Evolutionary conservation across 2,329 filamentous ascomycete species (phyloP), one percentile per base, ranked within the genome.

Genomic region (Plectosphaerella plurivora): DNA sequence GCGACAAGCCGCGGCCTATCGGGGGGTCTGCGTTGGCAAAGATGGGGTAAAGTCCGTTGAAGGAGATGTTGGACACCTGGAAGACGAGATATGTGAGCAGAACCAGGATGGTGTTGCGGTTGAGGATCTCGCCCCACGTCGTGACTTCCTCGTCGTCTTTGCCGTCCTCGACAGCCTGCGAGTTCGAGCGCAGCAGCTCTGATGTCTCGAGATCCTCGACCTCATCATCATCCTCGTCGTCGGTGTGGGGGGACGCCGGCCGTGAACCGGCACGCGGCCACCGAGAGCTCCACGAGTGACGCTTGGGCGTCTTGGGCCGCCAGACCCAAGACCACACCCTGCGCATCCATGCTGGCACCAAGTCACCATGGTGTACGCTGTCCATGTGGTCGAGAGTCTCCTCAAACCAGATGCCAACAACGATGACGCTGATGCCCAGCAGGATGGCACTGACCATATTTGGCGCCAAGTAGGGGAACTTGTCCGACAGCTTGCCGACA

Each of bases 11-110:
- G 41, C 94, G 87, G 16, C 94, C 94, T 0, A 86, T 86, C 0
- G 94, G 94, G 0, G 84, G 77, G 1, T 80, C 69, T 0, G 88
- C 84, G 51, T 92, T 86, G 1, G 87, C 89, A 61, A 97, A 99
- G 51, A 97, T 93, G 1, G 94, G 94, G 62, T 95, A 99, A 0
- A 99, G 76, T 16, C 90, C 93, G 70, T 96, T 97, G 78, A 92
- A 99, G 4, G 91, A 91, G 59, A 97, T 91, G 68, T 97, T 97
- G 55, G 89, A 86, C 5, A 99, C 78, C 63, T 97, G 92, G 65
- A 97, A 99, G 48, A 97, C 87, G 44, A 97, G 82, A 64, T 96
- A 97, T 0, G 92, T 95, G 50, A 83, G 67, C 6, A 99, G 80
- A 0, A 99, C 79, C 3, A 95, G 74, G 12, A 97, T 67, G 0